Conservation (phyloP, 176 grass and related monocot species). For the Zizania latifolia region DNA sequence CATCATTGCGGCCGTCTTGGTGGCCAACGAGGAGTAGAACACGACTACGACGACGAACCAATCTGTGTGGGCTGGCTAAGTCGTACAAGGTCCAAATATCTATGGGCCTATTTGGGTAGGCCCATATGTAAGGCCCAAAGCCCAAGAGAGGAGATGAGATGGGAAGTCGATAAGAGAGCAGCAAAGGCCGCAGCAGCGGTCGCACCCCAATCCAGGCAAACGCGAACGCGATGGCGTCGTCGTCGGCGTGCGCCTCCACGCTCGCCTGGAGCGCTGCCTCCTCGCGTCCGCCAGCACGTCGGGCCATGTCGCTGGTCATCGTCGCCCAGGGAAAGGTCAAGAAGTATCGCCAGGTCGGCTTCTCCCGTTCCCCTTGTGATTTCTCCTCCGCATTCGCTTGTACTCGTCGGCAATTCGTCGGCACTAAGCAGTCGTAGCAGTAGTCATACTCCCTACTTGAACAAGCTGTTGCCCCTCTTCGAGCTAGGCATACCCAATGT, state of each 20-base stretch:
- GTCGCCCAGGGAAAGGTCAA: constrained; percentile 67
- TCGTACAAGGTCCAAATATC: no score
- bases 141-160: not conserved
- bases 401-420: not conserved
- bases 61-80: no score
- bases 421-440: not conserved
- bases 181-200: not conserved
- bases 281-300: not conserved
- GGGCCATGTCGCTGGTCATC: constrained; percentile 28
- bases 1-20: constrained; percentile 4
- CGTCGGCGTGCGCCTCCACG: constrained; percentile 47
- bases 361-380: not conserved
- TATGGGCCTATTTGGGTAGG: no score
- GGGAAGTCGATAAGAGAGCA: constrained; percentile 20
- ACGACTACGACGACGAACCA: no score
- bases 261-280: constrained; percentile 24
- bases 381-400: not conserved
- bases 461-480: not conserved
- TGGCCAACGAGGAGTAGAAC: constrained; percentile 23
- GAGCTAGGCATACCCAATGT: not conserved
- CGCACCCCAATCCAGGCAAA: not conserved
- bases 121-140: not conserved
- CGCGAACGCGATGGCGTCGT: constrained; percentile 28
- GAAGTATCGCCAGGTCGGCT: constrained; percentile 58
- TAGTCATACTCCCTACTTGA: not conserved